Percentiles rank a stretch among this genome's conserved stretches.
phyloP scores from a whole-genome alignment of 768 basidiomycete species.

The Xerocomellus dryophilus region DNA sequence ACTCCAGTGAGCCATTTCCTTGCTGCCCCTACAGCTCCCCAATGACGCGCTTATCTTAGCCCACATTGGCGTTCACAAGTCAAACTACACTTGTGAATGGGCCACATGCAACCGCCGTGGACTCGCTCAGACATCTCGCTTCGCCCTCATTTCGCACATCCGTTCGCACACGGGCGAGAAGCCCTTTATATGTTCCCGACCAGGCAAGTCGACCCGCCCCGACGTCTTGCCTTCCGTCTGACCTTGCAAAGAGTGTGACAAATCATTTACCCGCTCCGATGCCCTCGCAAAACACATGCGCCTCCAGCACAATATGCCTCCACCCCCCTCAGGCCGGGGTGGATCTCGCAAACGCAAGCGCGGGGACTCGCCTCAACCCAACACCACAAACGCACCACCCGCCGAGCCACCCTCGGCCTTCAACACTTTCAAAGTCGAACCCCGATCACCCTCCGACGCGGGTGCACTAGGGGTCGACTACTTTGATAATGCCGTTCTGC shows the following conservation, averaged over 20 bases:
- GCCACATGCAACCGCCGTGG: conserved; percentile 74
- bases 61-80: conserved; percentile 81
- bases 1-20: conserved; percentile 54
- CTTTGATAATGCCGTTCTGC: conserved; percentile 27
- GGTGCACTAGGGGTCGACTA: conserved; percentile 32
- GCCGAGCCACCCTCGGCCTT: conserved; percentile 38
- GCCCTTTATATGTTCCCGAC: conserved; percentile 78
- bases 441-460: conserved; percentile 41
- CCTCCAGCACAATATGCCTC: conserved; percentile 76
- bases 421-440: conserved; percentile 65
- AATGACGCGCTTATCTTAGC: conserved; percentile 38
- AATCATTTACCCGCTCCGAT: conserved; percentile 92
- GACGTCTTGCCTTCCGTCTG: not conserved
- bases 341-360: conserved; percentile 72
- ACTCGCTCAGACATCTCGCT: conserved; percentile 81
- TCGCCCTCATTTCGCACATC: conserved; percentile 87
- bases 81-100: conserved; percentile 91
- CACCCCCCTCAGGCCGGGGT: conserved; percentile 70
- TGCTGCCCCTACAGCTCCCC: no score
- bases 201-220: conserved; percentile 51
- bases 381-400: conserved; percentile 16
- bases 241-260: conserved; percentile 73
- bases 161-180: conserved; percentile 94
- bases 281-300: conserved; percentile 92
- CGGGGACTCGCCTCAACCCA: conserved; percentile 32